These are phyloP conservation scores for Persicaria tinctoria DNA, from an alignment of 148 eudicot genomes.

Conservation along the genomic window DNA sequence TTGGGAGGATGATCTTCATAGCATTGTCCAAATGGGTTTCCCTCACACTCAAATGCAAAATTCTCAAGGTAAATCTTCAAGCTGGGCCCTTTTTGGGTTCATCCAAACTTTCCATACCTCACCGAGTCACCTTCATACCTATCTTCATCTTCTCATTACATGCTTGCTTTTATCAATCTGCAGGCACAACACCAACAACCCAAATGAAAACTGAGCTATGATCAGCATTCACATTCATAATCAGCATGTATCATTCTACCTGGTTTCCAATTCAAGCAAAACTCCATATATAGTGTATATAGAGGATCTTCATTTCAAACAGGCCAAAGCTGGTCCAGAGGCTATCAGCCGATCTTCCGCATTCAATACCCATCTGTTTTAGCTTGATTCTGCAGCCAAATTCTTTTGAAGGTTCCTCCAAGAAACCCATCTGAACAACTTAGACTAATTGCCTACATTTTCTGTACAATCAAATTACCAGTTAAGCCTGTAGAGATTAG, in stretches of 20 bases:
- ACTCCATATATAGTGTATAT: conserved; percentile 1
- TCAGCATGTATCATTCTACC: background rate
- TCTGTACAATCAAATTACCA: conserved; percentile 6
- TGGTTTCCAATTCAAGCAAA: conserved; percentile 4
- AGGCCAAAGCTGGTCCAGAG: background rate
- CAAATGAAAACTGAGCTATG: conserved; percentile 12
- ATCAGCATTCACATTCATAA: background rate
- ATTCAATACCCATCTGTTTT: conserved; percentile 10
- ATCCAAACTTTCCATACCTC: background rate
- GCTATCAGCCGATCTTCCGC: background rate
- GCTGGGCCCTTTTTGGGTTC: background rate
- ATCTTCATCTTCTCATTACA: background rate
- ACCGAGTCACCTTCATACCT: background rate
- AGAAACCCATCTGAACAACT: conserved; percentile 3
- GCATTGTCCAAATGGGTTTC: conserved; percentile 12
- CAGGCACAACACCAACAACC: conserved; percentile 5
- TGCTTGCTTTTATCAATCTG: background rate
- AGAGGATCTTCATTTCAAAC: background rate
- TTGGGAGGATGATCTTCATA: conserved; percentile 15
- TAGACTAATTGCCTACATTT: conserved; percentile 1
- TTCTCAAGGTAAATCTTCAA: conserved; percentile 1
- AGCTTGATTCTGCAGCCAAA: conserved; percentile 11
- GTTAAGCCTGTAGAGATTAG: conserved; percentile 7
- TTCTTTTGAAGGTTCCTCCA: conserved; percentile 6
- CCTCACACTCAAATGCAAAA: conserved; percentile 6